Base-by-base conservation (phyloP, 2,329 filamentous ascomycete species). In the Didymosphaeria variabile region DNA sequence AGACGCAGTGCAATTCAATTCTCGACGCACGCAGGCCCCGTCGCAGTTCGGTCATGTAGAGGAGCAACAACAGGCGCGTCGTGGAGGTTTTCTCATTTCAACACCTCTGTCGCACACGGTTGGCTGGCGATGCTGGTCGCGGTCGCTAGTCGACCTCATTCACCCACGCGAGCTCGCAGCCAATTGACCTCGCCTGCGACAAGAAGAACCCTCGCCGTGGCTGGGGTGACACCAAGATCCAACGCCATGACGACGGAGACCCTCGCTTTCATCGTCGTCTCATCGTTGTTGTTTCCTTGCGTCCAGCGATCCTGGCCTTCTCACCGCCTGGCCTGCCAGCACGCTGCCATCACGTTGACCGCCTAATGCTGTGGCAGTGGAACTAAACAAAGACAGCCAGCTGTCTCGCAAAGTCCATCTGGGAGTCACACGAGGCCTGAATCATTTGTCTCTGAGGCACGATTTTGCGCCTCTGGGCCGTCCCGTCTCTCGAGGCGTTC, bases 151-250 rank as follows among this genome's bases (percentile, higher is more conserved):
- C 55, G n/a, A 29, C 34, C 55, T 19, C 40, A 54, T 38, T 52
- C 55, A 66, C 50, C 64, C 60, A 64, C 61, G 61, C 65, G 54
- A 62, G n/a, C 23, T 63, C 62, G 63, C 66, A 57, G 62, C 66
- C 67, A 61, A 62, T 63, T 40, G 60, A 42, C 59, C 36, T 60
- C 66, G 58, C 53, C 61, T 56, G 60, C 64, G 61, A 62, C 62
- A 67, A 13, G 52, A 50, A 51, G 61, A 59, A 50, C 66, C 60
- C 57, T 66, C 62, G 61, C 65, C 68, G 70, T 73, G 70, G 73
- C 71, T 72, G 69, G 72, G 58, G 72, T 71, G 55, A 58, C 67
- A 73, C 68, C 62, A 66, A 26, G 56, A 73, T n/a, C 68, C 62
- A 66, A 31, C 55, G 38, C 63, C 62, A 62, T 64, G 59, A 65